A percentile compares a stretch with the other conserved stretches of the same genome.
Evolutionary conservation across 352 stramenopile species (phyloP).

Genomic region (Phytophthora pini): DNA sequence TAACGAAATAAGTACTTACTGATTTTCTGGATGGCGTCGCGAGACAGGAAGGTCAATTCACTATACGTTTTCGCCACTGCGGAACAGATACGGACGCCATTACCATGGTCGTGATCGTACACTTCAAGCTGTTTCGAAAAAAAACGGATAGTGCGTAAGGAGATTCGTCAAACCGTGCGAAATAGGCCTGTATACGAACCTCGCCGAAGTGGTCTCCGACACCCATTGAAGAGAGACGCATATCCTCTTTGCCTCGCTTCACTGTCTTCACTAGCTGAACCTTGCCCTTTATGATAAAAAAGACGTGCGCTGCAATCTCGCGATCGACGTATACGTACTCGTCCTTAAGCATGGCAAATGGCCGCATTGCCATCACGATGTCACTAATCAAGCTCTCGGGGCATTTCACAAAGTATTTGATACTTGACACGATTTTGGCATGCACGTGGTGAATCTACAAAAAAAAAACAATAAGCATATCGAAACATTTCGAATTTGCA

Average conservation of each 20-base stretch:
- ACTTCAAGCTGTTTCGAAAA: slow-evolving; percentile 65
- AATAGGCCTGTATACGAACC: slow-evolving; percentile 29
- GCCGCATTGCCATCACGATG: slow-evolving; percentile 83
- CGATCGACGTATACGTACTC: slow-evolving; percentile 84
- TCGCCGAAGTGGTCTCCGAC: slow-evolving; percentile 86
- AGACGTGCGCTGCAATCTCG: slow-evolving; percentile 86
- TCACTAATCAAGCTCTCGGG: slow-evolving; percentile 85
- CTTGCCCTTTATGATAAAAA: slow-evolving; percentile 85
- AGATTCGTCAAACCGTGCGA: background rate
- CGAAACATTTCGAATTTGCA: no score
- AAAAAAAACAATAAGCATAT: background rate
- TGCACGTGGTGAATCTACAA: slow-evolving; percentile 79
- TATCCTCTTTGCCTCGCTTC: slow-evolving; percentile 49
- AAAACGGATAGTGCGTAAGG: background rate
- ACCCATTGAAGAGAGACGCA: slow-evolving; percentile 47
- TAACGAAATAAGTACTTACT: slow-evolving; percentile 42
- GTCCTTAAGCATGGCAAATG: slow-evolving; percentile 78
- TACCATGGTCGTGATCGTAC: slow-evolving; percentile 79
- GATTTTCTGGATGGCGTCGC: slow-evolving; percentile 76
- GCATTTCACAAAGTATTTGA: slow-evolving; percentile 78
- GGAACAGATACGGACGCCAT: slow-evolving; percentile 85
- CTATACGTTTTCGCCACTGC: slow-evolving; percentile 81
- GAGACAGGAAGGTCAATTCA: slow-evolving; percentile 82
- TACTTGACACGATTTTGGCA: slow-evolving; percentile 67
- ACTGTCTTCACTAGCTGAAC: slow-evolving; percentile 67